Base-by-base conservation (phyloP, 345 rosid species). In the Eutrema japonicum region DNA sequence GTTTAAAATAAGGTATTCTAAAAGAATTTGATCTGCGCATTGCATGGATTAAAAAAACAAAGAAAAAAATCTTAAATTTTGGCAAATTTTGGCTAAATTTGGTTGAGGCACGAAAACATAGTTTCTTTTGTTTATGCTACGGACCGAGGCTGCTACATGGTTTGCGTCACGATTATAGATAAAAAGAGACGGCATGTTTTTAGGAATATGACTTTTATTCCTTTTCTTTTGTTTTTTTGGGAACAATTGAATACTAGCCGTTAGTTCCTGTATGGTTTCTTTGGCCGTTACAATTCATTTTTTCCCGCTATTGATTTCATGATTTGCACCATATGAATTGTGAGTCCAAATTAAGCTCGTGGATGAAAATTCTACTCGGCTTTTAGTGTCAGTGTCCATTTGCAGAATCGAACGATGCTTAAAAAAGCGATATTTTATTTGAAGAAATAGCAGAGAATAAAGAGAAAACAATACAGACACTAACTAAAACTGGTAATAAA, bases 271-370 rank as follows among this genome's bases (percentile, higher is more conserved):
- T 47, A 1, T 35, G 27, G 56, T 47, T 70, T 58, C 9, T 38
- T 47, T 60, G n/a, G 74, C 66, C 49, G 27, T 37, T 36, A 48
- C 6, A 49, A 14, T 10, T 60, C 9, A 6, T 43, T 49, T 14
- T 8, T 50, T 2, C 14, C 68, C 26, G 76, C 69, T 11, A 62
- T 30, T 16, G 10, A 50, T 22, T 22, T 22, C 26, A 22, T 22
- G 26, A 22, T 32, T 61, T 14, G 68, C 52, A 30, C 46, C 22
- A 41, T 22, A 35, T 6, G 40, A 64, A 14, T 35, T n/a, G 40
- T 64, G 48, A 53, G 48, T 26, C 55, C 48, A 50, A 22, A 29
- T 65, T 46, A 35, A 63, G 53, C 76, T 63, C 70, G 64, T 36
- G 46, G 12, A 36, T 52, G 54, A 27, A 62, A 32, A 32, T 11